Evolutionary conservation across 345 rosid species (phyloP).

Genomic region (Linum lewisii): DNA sequence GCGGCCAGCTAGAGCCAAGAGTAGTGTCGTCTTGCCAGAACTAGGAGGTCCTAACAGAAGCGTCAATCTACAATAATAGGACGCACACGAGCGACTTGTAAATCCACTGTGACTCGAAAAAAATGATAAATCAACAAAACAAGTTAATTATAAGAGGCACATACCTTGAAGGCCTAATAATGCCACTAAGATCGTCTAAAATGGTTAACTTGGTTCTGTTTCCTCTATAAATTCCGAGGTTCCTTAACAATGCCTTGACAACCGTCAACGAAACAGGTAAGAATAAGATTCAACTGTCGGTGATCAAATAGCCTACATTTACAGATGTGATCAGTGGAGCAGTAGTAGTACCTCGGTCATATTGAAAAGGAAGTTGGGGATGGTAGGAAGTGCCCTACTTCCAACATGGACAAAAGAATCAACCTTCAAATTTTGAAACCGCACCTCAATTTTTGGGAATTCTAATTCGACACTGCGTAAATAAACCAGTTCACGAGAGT

Average conservation of each 20-base stretch:
- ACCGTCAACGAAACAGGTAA: neutral
- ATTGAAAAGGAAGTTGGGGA: slow-evolving; percentile 84
- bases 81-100: neutral
- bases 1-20: slow-evolving; percentile 92
- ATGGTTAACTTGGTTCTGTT: slow-evolving; percentile 74
- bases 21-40: slow-evolving; percentile 90
- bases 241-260: slow-evolving; percentile 62
- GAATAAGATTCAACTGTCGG: neutral
- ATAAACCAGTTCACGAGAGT: neutral
- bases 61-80: slow-evolving; percentile 49
- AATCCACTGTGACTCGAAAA: neutral
- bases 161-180: slow-evolving; percentile 91
- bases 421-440: slow-evolving; percentile 61
- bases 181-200: slow-evolving; percentile 62
- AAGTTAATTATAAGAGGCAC: neutral
- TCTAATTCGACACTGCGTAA: slow-evolving; percentile 70
- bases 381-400: slow-evolving; percentile 91
- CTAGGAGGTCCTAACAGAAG: slow-evolving; percentile 95
- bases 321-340: neutral
- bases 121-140: neutral
- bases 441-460: slow-evolving; percentile 84
- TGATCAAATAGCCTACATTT: neutral
- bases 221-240: slow-evolving; percentile 38
- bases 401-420: slow-evolving; percentile 88
- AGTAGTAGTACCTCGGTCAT: slow-evolving; percentile 60